Conservation (phyloP, 2,329 filamentous ascomycete species). For the Beauveria brongniartii region DNA sequence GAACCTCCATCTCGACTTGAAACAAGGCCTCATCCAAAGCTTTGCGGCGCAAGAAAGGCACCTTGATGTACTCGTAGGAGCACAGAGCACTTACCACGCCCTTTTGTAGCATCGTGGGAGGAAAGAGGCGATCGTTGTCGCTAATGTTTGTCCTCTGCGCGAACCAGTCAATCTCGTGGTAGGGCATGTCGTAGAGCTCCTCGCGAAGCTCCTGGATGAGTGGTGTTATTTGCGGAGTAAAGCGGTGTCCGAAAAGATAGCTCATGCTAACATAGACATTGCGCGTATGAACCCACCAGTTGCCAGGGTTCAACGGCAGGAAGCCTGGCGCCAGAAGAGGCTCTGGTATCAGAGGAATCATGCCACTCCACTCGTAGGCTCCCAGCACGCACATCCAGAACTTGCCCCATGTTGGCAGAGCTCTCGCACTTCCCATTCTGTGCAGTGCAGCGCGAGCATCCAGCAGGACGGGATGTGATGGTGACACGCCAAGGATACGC, state of each 20-base stretch:
- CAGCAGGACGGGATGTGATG: conserved; percentile 69
- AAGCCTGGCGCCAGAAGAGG: conserved; percentile 79
- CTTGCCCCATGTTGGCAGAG: conserved; percentile 81
- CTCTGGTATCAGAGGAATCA: conserved; percentile 82
- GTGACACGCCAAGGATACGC: conserved; percentile 65
- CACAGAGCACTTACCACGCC: conserved; percentile 65
- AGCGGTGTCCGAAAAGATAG: conserved; percentile 70
- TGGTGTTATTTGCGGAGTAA: conserved; percentile 31
- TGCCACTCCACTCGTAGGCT: conserved; percentile 72
- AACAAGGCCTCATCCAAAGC: conserved; percentile 65
- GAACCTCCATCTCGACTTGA: conserved; percentile 73
- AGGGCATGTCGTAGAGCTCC: conserved; percentile 32
- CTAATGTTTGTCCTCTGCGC: conserved; percentile 69
- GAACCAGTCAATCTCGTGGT: conserved; percentile 65
- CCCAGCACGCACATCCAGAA: conserved; percentile 77
- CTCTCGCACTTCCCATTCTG: conserved; percentile 67
- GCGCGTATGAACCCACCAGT: conserved; percentile 91
- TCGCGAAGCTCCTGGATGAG: too few species aligned
- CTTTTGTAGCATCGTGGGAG: conserved; percentile 71
- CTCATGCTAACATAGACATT: conserved; percentile 83
- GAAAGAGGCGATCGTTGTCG: conserved; percentile 71
- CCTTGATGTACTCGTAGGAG: conserved; percentile 64
- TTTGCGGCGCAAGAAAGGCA: conserved; percentile 53
- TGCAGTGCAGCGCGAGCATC: conserved; percentile 71
- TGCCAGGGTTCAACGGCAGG: conserved; percentile 73